These are phyloP conservation scores for Pelargonium fulgidum DNA, from an alignment of 441 rosid genomes.

Conservation along the genomic window DNA sequence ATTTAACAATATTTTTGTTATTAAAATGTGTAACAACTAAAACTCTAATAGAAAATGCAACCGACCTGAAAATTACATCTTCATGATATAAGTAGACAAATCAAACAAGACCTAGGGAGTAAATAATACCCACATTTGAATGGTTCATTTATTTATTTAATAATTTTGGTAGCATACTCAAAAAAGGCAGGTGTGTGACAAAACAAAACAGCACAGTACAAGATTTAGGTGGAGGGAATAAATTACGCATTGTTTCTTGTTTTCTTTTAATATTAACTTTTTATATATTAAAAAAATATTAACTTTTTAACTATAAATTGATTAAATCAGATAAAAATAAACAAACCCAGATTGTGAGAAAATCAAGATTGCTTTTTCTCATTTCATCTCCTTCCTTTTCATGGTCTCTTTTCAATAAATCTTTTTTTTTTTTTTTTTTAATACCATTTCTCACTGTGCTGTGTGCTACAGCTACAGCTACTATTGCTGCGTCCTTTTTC, in stretches of 20 bases:
- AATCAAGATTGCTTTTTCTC: constrained; percentile 4
- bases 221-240: constrained; percentile 24
- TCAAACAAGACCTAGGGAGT: no score
- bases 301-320: not conserved
- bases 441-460: not conserved
- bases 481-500: not conserved
- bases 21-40: no score
- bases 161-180: not conserved
- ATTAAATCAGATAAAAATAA: not conserved
- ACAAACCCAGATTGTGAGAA: not conserved
- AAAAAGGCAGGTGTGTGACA: not conserved
- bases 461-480: constrained; percentile 8
- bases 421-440: not conserved
- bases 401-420: constrained; percentile 13
- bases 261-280: not conserved
- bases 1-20: no score
- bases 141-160: no score
- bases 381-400: constrained; percentile 11
- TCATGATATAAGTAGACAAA: no score
- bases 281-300: no score
- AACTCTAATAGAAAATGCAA: no score
- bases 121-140: no score
- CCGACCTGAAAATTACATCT: no score
- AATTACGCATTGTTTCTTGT: constrained; percentile 19
- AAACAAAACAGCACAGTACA: constrained; percentile 3